Percentiles rank a stretch among this genome's conserved stretches.
Evolutionary conservation across 805 yeast genomes (phyloP).

Genomic region (Grigorovia humatica): DNA sequence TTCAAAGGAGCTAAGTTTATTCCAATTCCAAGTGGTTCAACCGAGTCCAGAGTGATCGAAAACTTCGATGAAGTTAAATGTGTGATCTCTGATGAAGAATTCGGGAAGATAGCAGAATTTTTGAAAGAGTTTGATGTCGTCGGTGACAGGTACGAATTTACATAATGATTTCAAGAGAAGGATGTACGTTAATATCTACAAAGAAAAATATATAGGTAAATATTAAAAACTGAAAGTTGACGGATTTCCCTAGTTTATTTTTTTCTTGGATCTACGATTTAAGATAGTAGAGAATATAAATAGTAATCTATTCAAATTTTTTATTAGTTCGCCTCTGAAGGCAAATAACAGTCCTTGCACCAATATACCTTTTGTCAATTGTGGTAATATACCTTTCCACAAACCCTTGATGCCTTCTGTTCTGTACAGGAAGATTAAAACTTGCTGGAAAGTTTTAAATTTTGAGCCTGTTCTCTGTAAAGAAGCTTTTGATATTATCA

Average conservation of each 20-base stretch:
- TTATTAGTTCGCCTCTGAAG: conserved; percentile 60
- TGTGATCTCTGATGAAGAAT: conserved; percentile 45
- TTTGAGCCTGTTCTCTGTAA: conserved; percentile 45
- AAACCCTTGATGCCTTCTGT: conserved; percentile 56
- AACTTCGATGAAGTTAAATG: conserved; percentile 37
- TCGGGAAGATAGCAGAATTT: conserved; percentile 40
- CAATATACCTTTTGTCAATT: conserved; percentile 66
- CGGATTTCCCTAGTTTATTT: neutral
- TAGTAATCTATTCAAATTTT: conserved; percentile 8
- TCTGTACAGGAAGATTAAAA: conserved; percentile 47
- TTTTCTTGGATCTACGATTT: neutral
- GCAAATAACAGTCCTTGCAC: conserved; percentile 79
- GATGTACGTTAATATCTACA: neutral
- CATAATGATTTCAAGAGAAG: conserved; percentile 1
- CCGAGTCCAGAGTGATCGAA: conserved; percentile 46
- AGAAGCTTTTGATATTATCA: conserved; percentile 76
- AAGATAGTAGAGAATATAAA: neutral
- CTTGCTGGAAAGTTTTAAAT: conserved; percentile 52
- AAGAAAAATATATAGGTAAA: neutral
- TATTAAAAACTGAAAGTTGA: too few relatives aligned
- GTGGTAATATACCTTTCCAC: conserved; percentile 77
- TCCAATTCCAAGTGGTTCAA: conserved; percentile 76
- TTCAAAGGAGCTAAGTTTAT: conserved; percentile 41
- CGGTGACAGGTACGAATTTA: conserved; percentile 45
- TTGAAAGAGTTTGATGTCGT: conserved; percentile 34